phyloP scores from a whole-genome alignment of 108 stramenopile genomes.

The Conticribra guillardii region DNA sequence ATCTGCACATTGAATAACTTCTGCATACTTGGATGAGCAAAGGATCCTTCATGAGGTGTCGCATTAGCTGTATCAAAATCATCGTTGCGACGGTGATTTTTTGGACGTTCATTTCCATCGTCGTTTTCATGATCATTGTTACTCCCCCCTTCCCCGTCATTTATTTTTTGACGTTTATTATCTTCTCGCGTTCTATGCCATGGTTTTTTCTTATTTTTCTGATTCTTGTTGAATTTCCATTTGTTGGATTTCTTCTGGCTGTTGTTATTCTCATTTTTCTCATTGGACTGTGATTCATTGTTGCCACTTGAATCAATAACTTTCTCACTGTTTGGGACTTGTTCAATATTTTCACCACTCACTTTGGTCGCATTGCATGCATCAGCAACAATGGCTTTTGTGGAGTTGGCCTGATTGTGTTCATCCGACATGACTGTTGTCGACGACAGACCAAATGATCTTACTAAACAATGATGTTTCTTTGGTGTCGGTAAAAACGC shows the following conservation, averaged over 20 bases:
- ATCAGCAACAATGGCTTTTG: too few relatives aligned
- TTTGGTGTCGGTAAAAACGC: too few relatives aligned
- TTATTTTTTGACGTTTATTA: not conserved
- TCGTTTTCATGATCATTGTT: not conserved
- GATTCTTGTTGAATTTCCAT: not conserved
- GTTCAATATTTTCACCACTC: too few relatives aligned
- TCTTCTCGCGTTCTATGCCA: not conserved
- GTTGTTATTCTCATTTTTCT: not conserved
- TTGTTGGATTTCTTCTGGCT: not conserved
- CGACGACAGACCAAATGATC: too few relatives aligned
- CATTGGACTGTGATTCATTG: not conserved
- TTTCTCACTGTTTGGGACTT: too few relatives aligned
- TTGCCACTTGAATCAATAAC: not conserved
- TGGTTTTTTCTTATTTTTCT: not conserved
- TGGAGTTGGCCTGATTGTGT: too few relatives aligned
- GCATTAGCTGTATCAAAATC: conserved; percentile 12
- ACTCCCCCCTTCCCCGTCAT: not conserved
- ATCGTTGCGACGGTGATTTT: conserved; percentile 17
- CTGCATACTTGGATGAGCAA: conserved; percentile 62
- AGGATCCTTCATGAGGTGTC: conserved; percentile 73
- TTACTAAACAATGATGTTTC: too few relatives aligned
- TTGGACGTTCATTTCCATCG: conserved; percentile 3
- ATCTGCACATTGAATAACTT: conserved; percentile 50
- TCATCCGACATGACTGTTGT: too few relatives aligned
- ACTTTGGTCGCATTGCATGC: too few relatives aligned